Evolutionary conservation across 2,329 filamentous ascomycete genomes (phyloP), one percentile per base, ranked within the genome.

Genomic region (Fusarium tuaranense): DNA sequence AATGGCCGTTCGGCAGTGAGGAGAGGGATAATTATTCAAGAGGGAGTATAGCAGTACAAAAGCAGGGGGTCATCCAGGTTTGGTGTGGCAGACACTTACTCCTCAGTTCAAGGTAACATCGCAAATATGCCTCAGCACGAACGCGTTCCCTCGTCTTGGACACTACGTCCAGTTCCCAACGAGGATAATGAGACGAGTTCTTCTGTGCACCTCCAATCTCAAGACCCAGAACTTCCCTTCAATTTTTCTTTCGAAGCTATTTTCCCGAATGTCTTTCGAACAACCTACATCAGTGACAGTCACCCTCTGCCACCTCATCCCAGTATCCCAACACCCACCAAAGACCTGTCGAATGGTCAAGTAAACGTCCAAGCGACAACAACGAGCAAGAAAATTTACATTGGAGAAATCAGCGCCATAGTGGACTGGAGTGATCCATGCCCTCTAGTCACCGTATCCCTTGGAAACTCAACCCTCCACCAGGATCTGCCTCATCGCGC

Each of bases 241-340:
- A 81, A 86, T 18, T 94, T 94, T 78, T 85, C 86, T 0, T 93
- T 94, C 71, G 89, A 93, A 78, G 86, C 88, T 0, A 76, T 94
- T 34, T 86, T 88, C 18, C 84, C 87, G 22, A 92, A 91, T 61
- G 83, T 94, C 18, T 94, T 94, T 82, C 86, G 92, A 48, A 92
- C 92, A 2, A 92, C 90, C 0, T 94, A 94, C 78, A 87, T 88
- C 2, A 92, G 92, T 0, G 78, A 85, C 16, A 85, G 86, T 3
- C 92, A 94, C 76, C 89, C 89, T 8, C 79, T 93, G 2, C 91
- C 92, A 32, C 92, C 92, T 2, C 90, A 90, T 76, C 92, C 92
- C 9, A 92, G 90, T 65, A 86, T 89, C 7, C 80, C 80, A 9
- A 84, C 84, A n/a, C 87, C 87, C 2, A 60, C 73, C 38, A 73